A percentile compares a stretch with the other conserved stretches of the same genome.
Conservation (phyloP, 2,329 filamentous ascomycete species). For the Gremmenia infestans region DNA sequence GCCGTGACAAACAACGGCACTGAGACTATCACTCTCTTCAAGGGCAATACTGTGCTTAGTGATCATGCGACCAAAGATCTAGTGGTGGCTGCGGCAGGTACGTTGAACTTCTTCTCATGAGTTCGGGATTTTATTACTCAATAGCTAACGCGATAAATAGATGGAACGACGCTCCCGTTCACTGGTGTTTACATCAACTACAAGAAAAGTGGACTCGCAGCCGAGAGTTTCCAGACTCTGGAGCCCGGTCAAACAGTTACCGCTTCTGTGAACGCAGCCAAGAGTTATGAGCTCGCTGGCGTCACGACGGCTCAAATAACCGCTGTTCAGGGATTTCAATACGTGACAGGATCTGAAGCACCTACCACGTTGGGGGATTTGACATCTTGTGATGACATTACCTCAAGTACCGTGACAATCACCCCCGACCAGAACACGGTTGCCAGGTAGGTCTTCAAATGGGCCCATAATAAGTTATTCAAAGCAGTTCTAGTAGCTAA, state of each 20-base stretch:
- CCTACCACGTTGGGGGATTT: slow-evolving; percentile 11
- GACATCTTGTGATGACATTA: slow-evolving; percentile 10
- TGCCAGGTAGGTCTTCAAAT: slow-evolving; percentile 11
- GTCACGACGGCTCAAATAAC: slow-evolving; percentile 15
- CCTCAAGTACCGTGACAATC: slow-evolving; percentile 17
- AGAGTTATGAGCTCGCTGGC: slow-evolving; percentile 21
- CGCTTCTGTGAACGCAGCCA: slow-evolving; percentile 19
- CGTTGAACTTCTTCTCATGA: background rate
- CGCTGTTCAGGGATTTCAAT: slow-evolving; percentile 24
- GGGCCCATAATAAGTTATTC: background rate
- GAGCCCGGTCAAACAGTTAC: slow-evolving; percentile 19
- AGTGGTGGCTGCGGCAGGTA: slow-evolving; percentile 17
- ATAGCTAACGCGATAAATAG: slow-evolving; percentile 8
- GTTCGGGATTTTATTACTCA: background rate
- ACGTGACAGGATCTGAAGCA: slow-evolving; percentile 14
- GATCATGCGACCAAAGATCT: slow-evolving; percentile 21
- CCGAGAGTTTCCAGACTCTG: slow-evolving; percentile 19
- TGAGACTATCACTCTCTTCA: slow-evolving; percentile 22
- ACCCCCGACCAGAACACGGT: slow-evolving; percentile 20
- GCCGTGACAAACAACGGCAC: slow-evolving; percentile 21
- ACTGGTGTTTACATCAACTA: slow-evolving; percentile 23
- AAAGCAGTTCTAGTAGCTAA: background rate
- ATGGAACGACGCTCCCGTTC: slow-evolving; percentile 17
- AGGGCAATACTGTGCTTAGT: slow-evolving; percentile 23
- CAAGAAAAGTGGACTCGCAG: slow-evolving; percentile 12